A percentile compares a stretch with the other conserved stretches of the same genome.
phyloP scores from a whole-genome alignment of 106 monocot genomes.

The Platanthera guangdongensis region DNA sequence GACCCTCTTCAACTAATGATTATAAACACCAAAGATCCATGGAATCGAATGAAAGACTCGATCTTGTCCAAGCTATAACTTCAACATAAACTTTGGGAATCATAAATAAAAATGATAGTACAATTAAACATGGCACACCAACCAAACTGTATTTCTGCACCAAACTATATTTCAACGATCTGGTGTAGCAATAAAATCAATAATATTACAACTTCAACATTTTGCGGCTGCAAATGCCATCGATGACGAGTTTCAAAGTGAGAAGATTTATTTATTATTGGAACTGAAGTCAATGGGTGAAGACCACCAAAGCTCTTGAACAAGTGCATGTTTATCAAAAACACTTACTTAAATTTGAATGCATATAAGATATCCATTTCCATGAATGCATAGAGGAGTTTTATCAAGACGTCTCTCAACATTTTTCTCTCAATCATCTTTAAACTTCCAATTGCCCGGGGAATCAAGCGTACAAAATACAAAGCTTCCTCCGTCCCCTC shows the following conservation, averaged over 20 bases:
- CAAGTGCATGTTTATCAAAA: background rate
- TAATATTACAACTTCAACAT: background rate
- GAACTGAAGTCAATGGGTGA: background rate
- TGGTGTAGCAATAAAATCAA: background rate
- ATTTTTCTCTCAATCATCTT: background rate
- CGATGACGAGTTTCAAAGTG: background rate
- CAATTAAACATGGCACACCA: background rate
- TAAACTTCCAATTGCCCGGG: background rate
- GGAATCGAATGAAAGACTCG: background rate
- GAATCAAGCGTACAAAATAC: background rate
- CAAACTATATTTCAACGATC: background rate
- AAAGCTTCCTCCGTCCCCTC: background rate
- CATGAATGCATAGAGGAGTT: background rate
- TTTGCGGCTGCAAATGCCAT: background rate
- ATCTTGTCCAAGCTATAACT: background rate
- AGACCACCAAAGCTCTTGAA: background rate
- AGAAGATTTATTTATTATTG: background rate
- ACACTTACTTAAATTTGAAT: background rate
- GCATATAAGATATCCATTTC: background rate
- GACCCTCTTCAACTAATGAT: background rate
- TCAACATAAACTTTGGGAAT: too few relatives aligned
- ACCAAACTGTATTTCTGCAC: background rate
- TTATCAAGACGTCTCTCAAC: background rate
- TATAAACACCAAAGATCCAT: background rate
- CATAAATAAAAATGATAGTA: too few relatives aligned